Conservation (phyloP, 1,284 basidiomycete species). For the Apiotrichum montevideense region DNA sequence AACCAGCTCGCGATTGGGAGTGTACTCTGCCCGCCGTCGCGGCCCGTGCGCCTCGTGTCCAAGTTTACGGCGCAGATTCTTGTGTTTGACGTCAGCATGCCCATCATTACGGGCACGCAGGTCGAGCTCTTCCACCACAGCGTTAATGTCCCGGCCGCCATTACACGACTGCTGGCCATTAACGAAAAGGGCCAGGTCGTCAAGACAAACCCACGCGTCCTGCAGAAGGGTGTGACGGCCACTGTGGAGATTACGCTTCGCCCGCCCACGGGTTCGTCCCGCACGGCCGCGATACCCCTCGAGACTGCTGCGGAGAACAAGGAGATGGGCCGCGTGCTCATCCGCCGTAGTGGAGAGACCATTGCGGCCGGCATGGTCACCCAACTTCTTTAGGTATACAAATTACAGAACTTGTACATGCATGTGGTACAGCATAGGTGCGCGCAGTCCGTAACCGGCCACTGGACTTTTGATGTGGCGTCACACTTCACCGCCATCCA, state of each 20-base stretch:
- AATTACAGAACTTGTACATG: neutral
- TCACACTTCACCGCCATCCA: neutral
- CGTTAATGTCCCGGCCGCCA: slow-evolving; percentile 78
- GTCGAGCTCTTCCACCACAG: slow-evolving; percentile 95
- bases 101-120: slow-evolving; percentile 79
- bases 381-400: slow-evolving; percentile 1
- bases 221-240: slow-evolving; percentile 75
- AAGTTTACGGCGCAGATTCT: slow-evolving; percentile 81
- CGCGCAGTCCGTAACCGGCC: too few species aligned
- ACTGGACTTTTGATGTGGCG: too few species aligned
- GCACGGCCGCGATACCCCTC: slow-evolving; percentile 63
- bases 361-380: slow-evolving; percentile 69
- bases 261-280: slow-evolving; percentile 48
- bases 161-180: slow-evolving; percentile 69
- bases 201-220: slow-evolving; percentile 76
- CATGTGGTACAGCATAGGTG: neutral
- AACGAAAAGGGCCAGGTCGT: slow-evolving; percentile 73
- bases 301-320: slow-evolving; percentile 87
- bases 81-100: slow-evolving; percentile 85
- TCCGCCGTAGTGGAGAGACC: slow-evolving; percentile 85
- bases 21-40: slow-evolving; percentile 71
- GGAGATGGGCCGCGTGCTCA: slow-evolving; percentile 88
- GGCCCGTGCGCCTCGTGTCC: slow-evolving; percentile 66
- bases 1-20: slow-evolving; percentile 81
- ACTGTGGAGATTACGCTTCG: slow-evolving; percentile 76